Conservation (phyloP, 1,284 basidiomycete species). For the Ceratobasidium sp. region DNA sequence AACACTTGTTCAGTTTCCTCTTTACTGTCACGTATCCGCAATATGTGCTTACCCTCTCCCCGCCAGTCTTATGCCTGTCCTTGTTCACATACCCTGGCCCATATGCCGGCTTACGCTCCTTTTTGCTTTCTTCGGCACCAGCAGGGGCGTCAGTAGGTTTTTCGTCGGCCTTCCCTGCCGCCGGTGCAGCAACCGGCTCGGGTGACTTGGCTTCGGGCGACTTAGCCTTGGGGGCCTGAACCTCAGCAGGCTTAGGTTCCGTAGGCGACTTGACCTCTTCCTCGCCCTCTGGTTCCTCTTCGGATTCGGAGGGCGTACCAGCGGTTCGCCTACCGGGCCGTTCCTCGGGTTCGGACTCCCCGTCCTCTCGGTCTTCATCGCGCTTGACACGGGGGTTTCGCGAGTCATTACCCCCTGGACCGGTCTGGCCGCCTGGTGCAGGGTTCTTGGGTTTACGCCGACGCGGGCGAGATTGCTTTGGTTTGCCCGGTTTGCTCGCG, state of each 20-base stretch:
- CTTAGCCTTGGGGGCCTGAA: not conserved
- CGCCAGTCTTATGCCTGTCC: slow-evolving; percentile 41
- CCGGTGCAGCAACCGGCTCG: not conserved
- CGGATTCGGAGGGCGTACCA: slow-evolving; percentile 34
- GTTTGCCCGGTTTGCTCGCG: slow-evolving; percentile 13
- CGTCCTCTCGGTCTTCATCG: slow-evolving; percentile 13
- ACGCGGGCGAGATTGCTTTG: slow-evolving; percentile 7
- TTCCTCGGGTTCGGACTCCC: slow-evolving; percentile 33
- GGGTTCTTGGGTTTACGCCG: slow-evolving; percentile 9
- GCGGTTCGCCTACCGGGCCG: slow-evolving; percentile 26
- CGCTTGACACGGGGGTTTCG: slow-evolving; percentile 11
- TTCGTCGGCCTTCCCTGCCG: not conserved
- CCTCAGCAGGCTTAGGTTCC: slow-evolving; percentile 10
- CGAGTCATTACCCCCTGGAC: not conserved
- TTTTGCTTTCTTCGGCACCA: slow-evolving; percentile 3
- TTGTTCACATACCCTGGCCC: slow-evolving; percentile 40
- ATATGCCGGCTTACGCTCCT: slow-evolving; percentile 22
- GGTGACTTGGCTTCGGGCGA: slow-evolving; percentile 11
- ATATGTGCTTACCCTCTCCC: slow-evolving; percentile 20
- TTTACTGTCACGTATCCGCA: not conserved
- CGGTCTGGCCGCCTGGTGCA: not conserved
- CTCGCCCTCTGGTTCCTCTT: slow-evolving; percentile 8
- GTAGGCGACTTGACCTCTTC: slow-evolving; percentile 27
- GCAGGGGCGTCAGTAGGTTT: not conserved
- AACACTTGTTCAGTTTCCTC: not conserved